These are phyloP conservation scores for Chenopodium album DNA, from an alignment of 148 eudicot species.

Conservation along the genomic window DNA sequence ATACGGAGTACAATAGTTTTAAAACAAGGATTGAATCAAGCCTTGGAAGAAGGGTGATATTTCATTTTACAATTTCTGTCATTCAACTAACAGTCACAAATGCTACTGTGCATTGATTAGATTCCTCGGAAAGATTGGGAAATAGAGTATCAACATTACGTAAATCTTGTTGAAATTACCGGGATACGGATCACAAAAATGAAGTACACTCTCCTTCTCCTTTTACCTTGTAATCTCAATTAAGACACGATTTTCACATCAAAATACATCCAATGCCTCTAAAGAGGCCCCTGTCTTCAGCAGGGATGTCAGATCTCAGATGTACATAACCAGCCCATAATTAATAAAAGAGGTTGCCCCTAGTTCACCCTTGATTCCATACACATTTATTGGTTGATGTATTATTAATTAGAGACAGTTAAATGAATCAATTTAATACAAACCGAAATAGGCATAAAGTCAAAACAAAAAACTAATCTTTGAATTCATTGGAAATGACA, in stretches of 20 bases:
- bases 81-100: neutral
- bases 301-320: neutral
- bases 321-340: neutral
- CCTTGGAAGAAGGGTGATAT: neutral
- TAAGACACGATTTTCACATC: neutral
- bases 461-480: neutral
- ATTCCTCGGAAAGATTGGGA: no score
- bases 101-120: no score
- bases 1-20: no score
- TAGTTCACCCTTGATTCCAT: neutral
- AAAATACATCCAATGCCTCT: neutral
- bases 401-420: neutral
- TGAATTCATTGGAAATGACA: constrained; percentile 3
- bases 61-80: no score
- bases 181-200: no score
- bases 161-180: no score
- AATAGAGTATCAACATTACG: no score
- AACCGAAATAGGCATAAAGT: neutral
- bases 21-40: neutral
- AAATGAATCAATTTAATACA: neutral
- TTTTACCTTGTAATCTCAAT: neutral
- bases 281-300: neutral
- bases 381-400: neutral
- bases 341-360: neutral
- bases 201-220: neutral